Conservation (phyloP, 2,329 filamentous ascomycete species). For the Ophiocordyceps australis region DNA sequence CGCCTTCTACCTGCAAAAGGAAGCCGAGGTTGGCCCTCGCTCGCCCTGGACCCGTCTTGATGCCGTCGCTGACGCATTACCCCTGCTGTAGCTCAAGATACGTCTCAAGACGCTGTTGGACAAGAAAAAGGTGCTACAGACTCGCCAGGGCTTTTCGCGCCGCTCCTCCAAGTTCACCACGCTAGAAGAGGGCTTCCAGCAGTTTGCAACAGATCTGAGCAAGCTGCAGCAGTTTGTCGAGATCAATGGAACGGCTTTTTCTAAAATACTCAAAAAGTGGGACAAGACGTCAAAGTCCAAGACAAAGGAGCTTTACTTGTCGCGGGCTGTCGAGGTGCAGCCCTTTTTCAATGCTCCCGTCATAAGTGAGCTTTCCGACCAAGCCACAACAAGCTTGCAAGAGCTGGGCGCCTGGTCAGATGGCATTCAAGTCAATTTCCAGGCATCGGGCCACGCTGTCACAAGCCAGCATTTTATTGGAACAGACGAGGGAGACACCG, state of each 20-base stretch:
- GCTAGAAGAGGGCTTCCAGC: constrained; percentile 88
- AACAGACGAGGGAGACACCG: constrained; percentile 77
- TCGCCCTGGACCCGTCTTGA: not conserved
- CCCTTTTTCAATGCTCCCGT: constrained; percentile 96
- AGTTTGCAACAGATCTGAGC: constrained; percentile 91
- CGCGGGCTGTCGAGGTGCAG: constrained; percentile 89
- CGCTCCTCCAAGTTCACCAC: constrained; percentile 87
- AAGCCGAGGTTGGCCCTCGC: constrained; percentile 59
- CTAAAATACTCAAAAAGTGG: constrained; percentile 99
- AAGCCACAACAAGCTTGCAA: constrained; percentile 88
- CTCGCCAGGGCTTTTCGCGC: constrained; percentile 63
- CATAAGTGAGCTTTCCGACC: constrained; percentile 89
- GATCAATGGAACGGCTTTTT: constrained; percentile 93
- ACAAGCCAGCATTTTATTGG: constrained; percentile 48
- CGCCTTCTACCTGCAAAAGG: constrained; percentile 92
- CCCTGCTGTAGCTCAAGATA: constrained; percentile 56
- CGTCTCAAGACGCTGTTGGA: constrained; percentile 82
- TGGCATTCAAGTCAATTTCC: constrained; percentile 80
- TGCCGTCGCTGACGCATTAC: not conserved
- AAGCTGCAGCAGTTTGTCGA: constrained; percentile 98
- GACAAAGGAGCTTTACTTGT: constrained; percentile 93
- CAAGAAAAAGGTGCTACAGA: constrained; percentile 84
- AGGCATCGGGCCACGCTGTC: constrained; percentile 43
- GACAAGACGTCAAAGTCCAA: constrained; percentile 99
- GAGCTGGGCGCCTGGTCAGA: constrained; percentile 95